A percentile compares a stretch with the other conserved stretches of the same genome.
Conservation (phyloP, 2,329 filamentous ascomycete genomes). For the Arthrobotrys iridis region DNA sequence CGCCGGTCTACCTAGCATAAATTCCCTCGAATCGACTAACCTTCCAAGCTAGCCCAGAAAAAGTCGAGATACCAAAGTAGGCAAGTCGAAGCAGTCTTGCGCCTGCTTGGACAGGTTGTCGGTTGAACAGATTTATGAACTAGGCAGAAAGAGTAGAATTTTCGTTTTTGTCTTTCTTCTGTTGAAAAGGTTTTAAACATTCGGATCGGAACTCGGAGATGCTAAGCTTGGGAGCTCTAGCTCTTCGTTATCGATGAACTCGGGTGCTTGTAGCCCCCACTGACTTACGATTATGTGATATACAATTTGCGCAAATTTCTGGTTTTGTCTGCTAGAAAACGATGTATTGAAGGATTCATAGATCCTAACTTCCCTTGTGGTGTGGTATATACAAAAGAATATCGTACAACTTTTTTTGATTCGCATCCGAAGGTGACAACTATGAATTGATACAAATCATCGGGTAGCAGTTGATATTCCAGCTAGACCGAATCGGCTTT, state of each 20-base stretch:
- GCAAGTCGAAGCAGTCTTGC: conserved; percentile 2
- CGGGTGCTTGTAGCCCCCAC: not conserved
- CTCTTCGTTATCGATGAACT: not conserved
- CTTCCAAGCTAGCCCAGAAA: not conserved
- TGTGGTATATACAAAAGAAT: conserved; percentile 3
- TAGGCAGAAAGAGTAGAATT: not conserved
- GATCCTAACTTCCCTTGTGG: not conserved
- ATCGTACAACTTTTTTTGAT: conserved; percentile 16
- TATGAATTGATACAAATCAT: not conserved
- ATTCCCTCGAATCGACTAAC: not conserved
- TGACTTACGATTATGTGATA: not conserved
- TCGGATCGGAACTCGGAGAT: too few relatives aligned
- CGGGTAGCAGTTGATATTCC: not conserved
- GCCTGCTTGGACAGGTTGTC: conserved; percentile 6
- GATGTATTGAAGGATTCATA: not conserved
- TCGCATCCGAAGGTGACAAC: not conserved
- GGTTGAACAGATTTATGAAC: not conserved
- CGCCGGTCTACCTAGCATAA: not conserved
- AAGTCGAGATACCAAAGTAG: conserved; percentile 4
- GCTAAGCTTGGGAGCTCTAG: not conserved
- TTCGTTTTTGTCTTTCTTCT: not conserved
- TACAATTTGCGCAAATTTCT: not conserved
- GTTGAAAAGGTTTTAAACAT: not conserved
- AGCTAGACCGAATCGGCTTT: conserved; percentile 12
- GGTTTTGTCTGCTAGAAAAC: too few relatives aligned